Base-by-base conservation (phyloP, 2,329 filamentous ascomycete genomes). In the Xylariales sp. region DNA sequence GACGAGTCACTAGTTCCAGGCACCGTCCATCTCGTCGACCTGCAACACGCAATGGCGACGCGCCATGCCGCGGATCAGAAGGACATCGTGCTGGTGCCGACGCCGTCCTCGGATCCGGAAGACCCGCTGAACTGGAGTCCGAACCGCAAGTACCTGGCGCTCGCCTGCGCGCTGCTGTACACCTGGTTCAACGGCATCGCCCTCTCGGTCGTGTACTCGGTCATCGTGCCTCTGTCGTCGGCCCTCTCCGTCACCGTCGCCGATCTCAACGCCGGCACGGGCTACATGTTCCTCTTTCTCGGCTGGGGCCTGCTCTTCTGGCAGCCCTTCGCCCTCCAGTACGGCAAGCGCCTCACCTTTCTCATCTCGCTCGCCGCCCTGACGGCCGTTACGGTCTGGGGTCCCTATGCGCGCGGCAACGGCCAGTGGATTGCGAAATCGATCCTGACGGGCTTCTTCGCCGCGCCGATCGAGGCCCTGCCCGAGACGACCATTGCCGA, bases 61-160 rank as follows among this genome's bases (percentile, higher is more conserved):
- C 75, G 71, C 6, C 81, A 82, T 67, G 76, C 78, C 3, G 67
- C 67, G n/a, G 69, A 71, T 28, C 72, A 75, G 8, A 73, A 72
- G 39, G 80, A 85, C 56, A 83, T 86, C 61, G 83, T 87, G 18
- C 77, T 87, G 10, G 80, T 86, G 8, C 86, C 86, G 1, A 79
- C 80, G 0, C 85, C 85, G 1, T 84, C 83, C 0, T 74, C 77
- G 10, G 83, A 87, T 67, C 82, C 84, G 3, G 83, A 86, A 49
- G 86, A 87, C 67, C 86, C 85, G 2, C 76, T 88, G 41, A 87
- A 85, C 66, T 85, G 85, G 85, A 70, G 69, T 23, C 69, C 73
- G n/a, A 67, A 75, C 18, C 75, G 75, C 66, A 77, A 77, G 68
- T 64, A 71, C 12, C 58, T 75, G 48, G 74, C 75, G 10, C 55